A percentile compares a stretch with the other conserved stretches of the same genome.
Evolutionary conservation across 768 basidiomycete species (phyloP).

Genomic region (Boletus patriciae): DNA sequence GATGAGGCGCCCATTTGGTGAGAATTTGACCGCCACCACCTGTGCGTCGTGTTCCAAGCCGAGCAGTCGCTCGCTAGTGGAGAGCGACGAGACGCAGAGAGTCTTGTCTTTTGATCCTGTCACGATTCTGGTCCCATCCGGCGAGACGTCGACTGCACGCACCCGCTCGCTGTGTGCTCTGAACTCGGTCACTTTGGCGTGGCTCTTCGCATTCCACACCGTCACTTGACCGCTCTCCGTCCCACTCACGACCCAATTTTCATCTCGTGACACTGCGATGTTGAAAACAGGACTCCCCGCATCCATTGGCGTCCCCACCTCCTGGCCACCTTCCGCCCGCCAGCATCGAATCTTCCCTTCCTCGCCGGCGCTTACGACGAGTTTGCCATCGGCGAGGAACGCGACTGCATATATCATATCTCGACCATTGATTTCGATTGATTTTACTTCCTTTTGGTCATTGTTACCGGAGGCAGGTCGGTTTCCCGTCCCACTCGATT

Average conservation of each 20-base stretch:
- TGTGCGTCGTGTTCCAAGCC: neutral
- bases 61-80: neutral
- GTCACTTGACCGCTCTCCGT: neutral
- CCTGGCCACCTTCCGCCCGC: neutral
- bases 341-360: neutral
- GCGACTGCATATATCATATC: neutral
- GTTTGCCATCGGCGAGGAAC: neutral
- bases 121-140: neutral
- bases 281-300: neutral
- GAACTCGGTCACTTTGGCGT: neutral
- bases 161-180: neutral
- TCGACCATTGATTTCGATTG: neutral
- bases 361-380: neutral
- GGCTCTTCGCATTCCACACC: neutral
- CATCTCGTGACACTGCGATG: neutral
- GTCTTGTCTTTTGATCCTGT: neutral
- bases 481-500: neutral
- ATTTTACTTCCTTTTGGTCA: neutral
- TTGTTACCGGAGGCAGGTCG: neutral
- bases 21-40: neutral
- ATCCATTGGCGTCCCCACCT: too few species aligned
- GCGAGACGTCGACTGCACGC: too few species aligned
- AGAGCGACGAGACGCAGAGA: neutral
- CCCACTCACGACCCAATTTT: neutral
- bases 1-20: neutral